phyloP scores from a whole-genome alignment of 2,329 filamentous ascomycete genomes.

The Calonectria montana region DNA sequence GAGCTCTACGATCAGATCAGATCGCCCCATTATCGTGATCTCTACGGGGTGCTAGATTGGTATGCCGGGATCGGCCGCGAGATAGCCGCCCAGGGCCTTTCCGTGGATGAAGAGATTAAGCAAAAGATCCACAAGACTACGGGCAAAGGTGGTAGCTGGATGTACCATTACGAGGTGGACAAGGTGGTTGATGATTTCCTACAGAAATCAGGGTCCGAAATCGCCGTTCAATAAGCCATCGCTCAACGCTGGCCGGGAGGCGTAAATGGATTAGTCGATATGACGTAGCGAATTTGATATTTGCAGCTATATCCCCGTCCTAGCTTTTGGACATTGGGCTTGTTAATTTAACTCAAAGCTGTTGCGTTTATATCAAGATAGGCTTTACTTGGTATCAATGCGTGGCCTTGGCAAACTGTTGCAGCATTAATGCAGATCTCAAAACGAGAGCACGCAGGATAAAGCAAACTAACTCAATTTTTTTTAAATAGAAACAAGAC shows the following conservation, averaged over 20 bases:
- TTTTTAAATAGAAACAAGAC: not conserved
- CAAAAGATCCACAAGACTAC: slow-evolving; percentile 33
- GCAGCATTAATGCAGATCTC: not conserved
- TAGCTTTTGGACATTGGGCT: not conserved
- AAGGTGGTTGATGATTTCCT: slow-evolving; percentile 27
- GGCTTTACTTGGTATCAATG: not conserved
- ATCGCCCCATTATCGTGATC: slow-evolving; percentile 43
- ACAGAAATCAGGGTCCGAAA: not conserved
- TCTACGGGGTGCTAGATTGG: slow-evolving; percentile 42
- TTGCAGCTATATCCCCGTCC: not conserved
- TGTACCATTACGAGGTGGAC: slow-evolving; percentile 43
- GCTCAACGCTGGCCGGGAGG: not conserved
- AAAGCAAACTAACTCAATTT: not conserved
- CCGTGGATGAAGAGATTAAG: slow-evolving; percentile 40
- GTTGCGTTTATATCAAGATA: not conserved
- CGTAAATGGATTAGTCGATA: not conserved
- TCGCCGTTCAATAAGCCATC: not conserved
- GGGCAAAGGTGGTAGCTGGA: slow-evolving; percentile 39
- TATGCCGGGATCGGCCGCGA: slow-evolving; percentile 31
- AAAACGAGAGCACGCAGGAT: not conserved
- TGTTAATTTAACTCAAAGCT: not conserved
- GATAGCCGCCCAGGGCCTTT: slow-evolving; percentile 29
- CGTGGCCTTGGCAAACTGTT: not conserved
- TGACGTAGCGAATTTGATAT: not conserved
- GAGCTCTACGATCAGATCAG: slow-evolving; percentile 42